These are phyloP conservation scores for Cryptococcus sp. DNA, from an alignment of 1,284 basidiomycete genomes.

Conservation along the genomic window DNA sequence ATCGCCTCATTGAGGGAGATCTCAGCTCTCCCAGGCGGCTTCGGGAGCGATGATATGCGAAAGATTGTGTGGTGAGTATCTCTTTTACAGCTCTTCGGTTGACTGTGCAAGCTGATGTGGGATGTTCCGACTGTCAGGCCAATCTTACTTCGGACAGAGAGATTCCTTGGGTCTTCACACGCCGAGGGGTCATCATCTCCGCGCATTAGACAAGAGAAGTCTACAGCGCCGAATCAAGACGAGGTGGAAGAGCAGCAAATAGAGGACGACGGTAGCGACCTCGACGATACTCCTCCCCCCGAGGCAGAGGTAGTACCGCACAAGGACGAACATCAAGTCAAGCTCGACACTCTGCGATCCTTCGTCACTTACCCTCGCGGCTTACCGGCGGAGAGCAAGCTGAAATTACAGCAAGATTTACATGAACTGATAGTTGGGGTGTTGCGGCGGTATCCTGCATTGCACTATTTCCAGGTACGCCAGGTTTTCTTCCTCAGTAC, in stretches of 20 bases:
- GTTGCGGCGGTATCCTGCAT: constrained; percentile 68
- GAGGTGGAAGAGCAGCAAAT: too few relatives aligned
- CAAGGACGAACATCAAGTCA: constrained; percentile 78
- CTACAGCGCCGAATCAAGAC: too few relatives aligned
- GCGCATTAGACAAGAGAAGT: too few relatives aligned
- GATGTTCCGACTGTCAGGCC: constrained; percentile 22
- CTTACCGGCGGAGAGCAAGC: constrained; percentile 44
- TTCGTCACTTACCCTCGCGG: constrained; percentile 86
- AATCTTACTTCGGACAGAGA: constrained; percentile 25
- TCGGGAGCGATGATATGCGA: constrained; percentile 40
- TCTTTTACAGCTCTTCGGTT: too few relatives aligned
- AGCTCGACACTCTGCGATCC: constrained; percentile 80
- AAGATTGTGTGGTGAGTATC: constrained; percentile 44
- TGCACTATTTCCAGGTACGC: constrained; percentile 82
- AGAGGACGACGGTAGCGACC: too few relatives aligned
- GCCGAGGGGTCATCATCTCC: not conserved
- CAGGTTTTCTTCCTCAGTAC: not conserved
- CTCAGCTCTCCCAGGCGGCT: constrained; percentile 49
- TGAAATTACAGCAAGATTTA: constrained; percentile 66
- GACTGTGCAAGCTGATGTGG: constrained; percentile 7
- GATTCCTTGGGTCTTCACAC: not conserved
- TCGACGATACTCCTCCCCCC: too few relatives aligned
- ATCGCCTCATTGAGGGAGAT: constrained; percentile 33
- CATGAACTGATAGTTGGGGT: constrained; percentile 73
- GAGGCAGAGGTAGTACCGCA: constrained; percentile 55